Evolutionary conservation across 2,329 filamentous ascomycete species (phyloP), one percentile per base, ranked within the genome.

Genomic region (Penicillium sp.): DNA sequence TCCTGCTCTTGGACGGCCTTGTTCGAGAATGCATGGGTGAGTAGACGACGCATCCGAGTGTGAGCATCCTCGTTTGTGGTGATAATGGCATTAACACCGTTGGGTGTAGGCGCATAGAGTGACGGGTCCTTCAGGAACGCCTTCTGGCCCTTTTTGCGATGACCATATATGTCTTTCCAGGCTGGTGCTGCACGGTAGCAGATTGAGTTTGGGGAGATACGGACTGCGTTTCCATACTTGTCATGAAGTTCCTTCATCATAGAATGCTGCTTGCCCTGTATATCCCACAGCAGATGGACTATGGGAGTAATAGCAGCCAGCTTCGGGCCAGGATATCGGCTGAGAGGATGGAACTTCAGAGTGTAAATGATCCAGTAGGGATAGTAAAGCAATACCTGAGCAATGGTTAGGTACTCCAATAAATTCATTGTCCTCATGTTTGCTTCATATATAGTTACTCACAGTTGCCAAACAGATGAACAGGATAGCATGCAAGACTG

Each of bases 141-240:
- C 36, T 54, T 58, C 3, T 58, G 52, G 6, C 65, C 67, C 40
- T 62, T 58, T 18, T 56, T 62, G 9, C 68, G 66, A 36, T 67
- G 65, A 8, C 70, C 71, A 46, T 75, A 75, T 29, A 76, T 72
- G 7, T 68, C 68, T 45, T 70, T 70, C 69, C 68, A 74, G 16
- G 66, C 68, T 6, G 61, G 47, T 7, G 62, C 55, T 23, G 52
- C 56, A 19, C 66, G 64, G 55, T 73, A 75, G 16, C 68, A 73
- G 3, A 79, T 60, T 23, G 76, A 67, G 33, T 70, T 69, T 0
- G 77, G 77, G 0, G 67, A 65, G 13, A 76, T 69, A 1, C 77
- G 70, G 16, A 79, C 72, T 2, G 76, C 62, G 3, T 67, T 57
- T 3, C 68, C 68, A 34, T 69, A 68, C 13, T 52, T 45, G 8